Percentiles rank a stretch among this genome's conserved stretches.
phyloP scores from a whole-genome alignment of 768 basidiomycete genomes.

The Russula virescens region DNA sequence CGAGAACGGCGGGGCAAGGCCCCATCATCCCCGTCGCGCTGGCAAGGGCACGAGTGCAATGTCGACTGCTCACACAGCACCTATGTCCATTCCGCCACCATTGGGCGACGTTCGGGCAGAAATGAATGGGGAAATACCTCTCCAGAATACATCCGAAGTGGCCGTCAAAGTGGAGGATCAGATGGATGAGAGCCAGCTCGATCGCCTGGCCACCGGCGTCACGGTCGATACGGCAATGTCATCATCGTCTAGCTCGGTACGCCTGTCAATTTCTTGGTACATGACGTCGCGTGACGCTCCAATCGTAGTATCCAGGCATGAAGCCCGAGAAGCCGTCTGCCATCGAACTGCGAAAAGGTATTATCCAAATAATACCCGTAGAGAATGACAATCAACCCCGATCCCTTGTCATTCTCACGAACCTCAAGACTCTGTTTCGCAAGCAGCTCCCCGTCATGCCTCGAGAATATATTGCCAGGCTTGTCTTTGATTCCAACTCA shows the following conservation, averaged over 20 bases:
- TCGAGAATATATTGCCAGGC: conserved; percentile 92
- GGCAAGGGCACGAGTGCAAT: conserved; percentile 57
- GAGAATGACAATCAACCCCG: conserved; percentile 74
- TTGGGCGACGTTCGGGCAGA: conserved; percentile 36
- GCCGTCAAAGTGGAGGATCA: conserved; percentile 71
- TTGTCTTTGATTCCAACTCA: conserved; percentile 92
- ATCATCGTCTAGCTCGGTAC: conserved; percentile 41
- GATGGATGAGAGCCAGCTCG: conserved; percentile 72
- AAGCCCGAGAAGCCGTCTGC: conserved; percentile 74
- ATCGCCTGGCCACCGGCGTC: conserved; percentile 72
- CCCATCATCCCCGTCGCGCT: conserved; percentile 35
- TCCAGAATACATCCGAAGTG: conserved; percentile 41
- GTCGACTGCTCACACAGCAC: conserved; percentile 54
- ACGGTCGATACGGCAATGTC: conserved; percentile 60
- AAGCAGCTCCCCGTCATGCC: conserved; percentile 99
- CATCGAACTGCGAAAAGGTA: conserved; percentile 70
- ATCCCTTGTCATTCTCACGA: conserved; percentile 81
- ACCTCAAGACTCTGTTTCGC: conserved; percentile 95
- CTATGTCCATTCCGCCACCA: conserved; percentile 39
- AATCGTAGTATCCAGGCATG: conserved; percentile 40
- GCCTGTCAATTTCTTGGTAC: conserved; percentile 25
- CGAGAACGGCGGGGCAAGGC: conserved; percentile 28
- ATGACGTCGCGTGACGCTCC: neutral
- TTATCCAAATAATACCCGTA: conserved; percentile 80
- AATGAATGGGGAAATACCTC: conserved; percentile 38